Evolutionary conservation across 139 green algal genomes (phyloP), one percentile per base, ranked within the genome.

Genomic region (Chlamydomonas schloesseri): DNA sequence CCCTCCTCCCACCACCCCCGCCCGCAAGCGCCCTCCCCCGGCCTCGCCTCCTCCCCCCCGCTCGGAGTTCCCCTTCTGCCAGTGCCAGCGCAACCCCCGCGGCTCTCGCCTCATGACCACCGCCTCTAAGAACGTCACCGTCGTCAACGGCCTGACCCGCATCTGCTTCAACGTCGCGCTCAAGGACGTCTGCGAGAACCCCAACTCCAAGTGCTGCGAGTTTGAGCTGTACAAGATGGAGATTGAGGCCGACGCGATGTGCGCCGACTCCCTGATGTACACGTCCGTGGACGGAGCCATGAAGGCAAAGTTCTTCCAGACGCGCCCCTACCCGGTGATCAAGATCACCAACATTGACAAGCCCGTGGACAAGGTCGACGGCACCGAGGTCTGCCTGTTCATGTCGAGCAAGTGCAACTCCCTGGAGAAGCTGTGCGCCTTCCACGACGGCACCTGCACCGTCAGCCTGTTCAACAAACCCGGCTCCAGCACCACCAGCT

Each of bases 191-290:
- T 87, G 81, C 55, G 26, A 21, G 3, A 24, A 74, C 26, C 53
- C 81, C 26, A 46, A 46, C 26, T 87, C 81, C 18, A 24, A 29
- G 15, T 89, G 84, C 76, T 83, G 75, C 68, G 42, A 81, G 20
- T 85, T 89, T 33, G 60, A 78, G n/a, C 70, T 89, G 0, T 89
- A 89, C 75, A 89, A 91, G 87, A 68, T 91, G 31, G 88, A 91
- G 71, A 58, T 91, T 57, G 71, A 89, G n/a, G 83, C 73, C 15
- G 80, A 87, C 36, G 28, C 33, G 34, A 21, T 2, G 14, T 91
- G 88, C 83, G 2, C 33, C 24, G 71, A 67, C 23, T 31, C 88
- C 5, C 73, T 91, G 1, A 64, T 71, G 29, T 91, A 88, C 83
- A 87, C 77, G 23, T 85, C 69, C 6, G 65, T 91, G 20, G 60